phyloP scores from a whole-genome alignment of 495 filamentous ascomycete genomes.

The Thermothielavioides terrestris region DNA sequence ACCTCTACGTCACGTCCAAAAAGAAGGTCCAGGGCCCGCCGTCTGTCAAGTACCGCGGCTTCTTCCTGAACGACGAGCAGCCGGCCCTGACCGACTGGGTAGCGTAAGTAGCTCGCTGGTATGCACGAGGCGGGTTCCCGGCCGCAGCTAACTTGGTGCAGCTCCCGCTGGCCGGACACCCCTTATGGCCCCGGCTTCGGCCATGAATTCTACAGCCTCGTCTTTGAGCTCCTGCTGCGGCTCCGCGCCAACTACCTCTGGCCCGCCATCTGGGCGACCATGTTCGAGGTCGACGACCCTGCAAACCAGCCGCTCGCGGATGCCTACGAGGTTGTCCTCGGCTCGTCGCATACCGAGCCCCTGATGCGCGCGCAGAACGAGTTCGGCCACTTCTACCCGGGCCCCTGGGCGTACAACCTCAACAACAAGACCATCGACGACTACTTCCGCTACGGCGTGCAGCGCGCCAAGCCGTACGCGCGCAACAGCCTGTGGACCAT shows the following conservation, averaged over 20 bases:
- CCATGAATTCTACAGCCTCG: constrained; percentile 54
- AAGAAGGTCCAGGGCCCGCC: constrained; percentile 53
- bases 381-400: constrained; percentile 48
- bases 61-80: constrained; percentile 75
- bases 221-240: constrained; percentile 65
- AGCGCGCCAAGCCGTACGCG: constrained; percentile 56
- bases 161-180: constrained; percentile 29
- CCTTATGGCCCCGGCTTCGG: constrained; percentile 53
- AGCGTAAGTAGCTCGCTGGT: constrained; percentile 22
- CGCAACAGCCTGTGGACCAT: constrained; percentile 55
- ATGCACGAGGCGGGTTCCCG: background rate
- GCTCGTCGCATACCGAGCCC: constrained; percentile 65
- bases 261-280: constrained; percentile 62
- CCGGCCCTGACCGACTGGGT: constrained; percentile 66
- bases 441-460: constrained; percentile 59
- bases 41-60: constrained; percentile 63
- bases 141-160: background rate
- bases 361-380: constrained; percentile 67
- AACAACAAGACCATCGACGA: constrained; percentile 57
- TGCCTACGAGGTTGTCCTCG: constrained; percentile 64
- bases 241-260: constrained; percentile 67
- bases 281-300: constrained; percentile 63
- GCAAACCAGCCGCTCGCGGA: constrained; percentile 60
- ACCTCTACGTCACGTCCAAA: constrained; percentile 47
- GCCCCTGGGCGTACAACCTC: constrained; percentile 57